phyloP scores from a whole-genome alignment of 306 rosid genomes.

The Prunus dulcis region DNA sequence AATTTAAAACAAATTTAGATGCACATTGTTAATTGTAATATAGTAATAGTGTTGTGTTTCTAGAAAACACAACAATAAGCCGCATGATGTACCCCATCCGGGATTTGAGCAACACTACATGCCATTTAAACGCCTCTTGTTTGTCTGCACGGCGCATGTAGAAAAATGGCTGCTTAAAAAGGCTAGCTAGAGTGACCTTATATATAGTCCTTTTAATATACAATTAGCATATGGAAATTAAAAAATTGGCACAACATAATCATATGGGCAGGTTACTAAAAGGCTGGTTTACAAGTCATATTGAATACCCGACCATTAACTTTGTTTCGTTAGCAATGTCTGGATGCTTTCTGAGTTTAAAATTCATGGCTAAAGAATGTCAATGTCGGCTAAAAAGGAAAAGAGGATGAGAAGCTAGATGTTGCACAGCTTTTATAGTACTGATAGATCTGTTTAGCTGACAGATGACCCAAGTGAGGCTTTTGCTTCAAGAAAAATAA shows the following conservation, averaged over 20 bases:
- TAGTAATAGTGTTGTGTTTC: conserved; percentile 24
- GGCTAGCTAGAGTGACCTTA: background rate
- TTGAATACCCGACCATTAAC: conserved; percentile 37
- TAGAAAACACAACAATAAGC: conserved; percentile 36
- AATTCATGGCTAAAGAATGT: conserved; percentile 24
- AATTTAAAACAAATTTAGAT: background rate
- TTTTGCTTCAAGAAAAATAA: conserved; percentile 41
- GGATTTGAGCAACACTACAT: background rate
- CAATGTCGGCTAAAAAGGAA: conserved; percentile 14
- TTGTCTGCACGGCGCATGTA: background rate
- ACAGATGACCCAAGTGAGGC: conserved; percentile 39
- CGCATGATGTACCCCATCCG: conserved; percentile 3
- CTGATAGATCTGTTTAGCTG: conserved; percentile 12
- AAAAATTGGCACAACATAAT: conserved; percentile 30
- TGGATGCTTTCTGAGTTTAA: conserved; percentile 14
- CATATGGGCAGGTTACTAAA: conserved; percentile 42
- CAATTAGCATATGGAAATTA: background rate
- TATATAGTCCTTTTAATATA: background rate
- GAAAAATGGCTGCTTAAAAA: background rate
- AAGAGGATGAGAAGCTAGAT: conserved; percentile 1
- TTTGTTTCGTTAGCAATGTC: conserved; percentile 35
- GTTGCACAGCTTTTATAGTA: conserved; percentile 23
- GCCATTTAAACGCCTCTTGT: background rate
- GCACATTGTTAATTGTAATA: background rate
- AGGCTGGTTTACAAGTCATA: conserved; percentile 24